Conservation (phyloP, 73 alveolate genomes). For the Breviolum minutum region DNA sequence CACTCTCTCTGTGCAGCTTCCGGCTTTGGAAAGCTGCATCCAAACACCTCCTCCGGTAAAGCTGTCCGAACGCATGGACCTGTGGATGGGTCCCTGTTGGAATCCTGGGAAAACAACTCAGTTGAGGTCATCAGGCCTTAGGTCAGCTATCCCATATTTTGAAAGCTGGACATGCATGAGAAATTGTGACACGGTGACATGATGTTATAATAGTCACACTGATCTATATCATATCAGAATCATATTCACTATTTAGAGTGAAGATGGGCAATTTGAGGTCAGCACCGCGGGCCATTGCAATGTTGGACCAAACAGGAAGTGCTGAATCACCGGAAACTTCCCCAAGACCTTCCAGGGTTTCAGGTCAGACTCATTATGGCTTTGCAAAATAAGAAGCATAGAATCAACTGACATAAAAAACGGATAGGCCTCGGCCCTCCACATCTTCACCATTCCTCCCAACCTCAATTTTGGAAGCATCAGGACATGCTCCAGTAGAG, state of each 20-base stretch:
- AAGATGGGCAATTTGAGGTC: neutral
- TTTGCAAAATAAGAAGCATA: too few species aligned
- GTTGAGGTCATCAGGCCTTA: neutral
- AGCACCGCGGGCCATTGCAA: slow-evolving; percentile 72
- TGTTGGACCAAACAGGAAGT: slow-evolving; percentile 98
- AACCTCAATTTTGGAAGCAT: neutral
- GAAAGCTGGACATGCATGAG: neutral
- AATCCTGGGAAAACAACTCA: too few species aligned
- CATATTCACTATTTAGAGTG: too few species aligned
- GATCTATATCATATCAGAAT: too few species aligned
- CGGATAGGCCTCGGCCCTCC: slow-evolving; percentile 97
- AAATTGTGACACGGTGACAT: too few species aligned
- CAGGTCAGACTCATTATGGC: neutral
- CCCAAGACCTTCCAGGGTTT: slow-evolving; percentile 96
- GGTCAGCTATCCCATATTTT: neutral
- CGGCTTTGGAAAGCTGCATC: slow-evolving; percentile 19
- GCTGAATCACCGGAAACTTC: slow-evolving; percentile 99
- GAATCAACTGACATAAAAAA: neutral
- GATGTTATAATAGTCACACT: too few species aligned
- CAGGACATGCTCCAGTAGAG: neutral
- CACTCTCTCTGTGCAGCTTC: neutral
- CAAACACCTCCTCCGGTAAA: neutral
- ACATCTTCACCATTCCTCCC: slow-evolving; percentile 99
- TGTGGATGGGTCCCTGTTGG: too few species aligned
- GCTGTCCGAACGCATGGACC: too few species aligned